Percentiles rank a stretch among this genome's conserved stretches.
Evolutionary conservation across 2,329 filamentous ascomycete genomes (phyloP).

Genomic region (Cordyceps militaris): DNA sequence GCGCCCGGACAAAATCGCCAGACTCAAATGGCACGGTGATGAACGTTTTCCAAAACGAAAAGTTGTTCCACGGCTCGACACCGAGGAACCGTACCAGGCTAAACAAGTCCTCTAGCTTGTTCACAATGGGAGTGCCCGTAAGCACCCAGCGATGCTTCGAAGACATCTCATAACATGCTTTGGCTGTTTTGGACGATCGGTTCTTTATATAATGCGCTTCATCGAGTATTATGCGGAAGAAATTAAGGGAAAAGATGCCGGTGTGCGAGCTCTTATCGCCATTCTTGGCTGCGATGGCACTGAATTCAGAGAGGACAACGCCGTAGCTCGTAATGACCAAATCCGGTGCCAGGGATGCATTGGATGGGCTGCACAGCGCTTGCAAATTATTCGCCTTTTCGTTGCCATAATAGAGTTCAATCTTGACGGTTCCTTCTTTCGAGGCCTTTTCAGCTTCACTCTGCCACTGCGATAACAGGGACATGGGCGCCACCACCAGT

Average conservation of each 20-base stretch:
- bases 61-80: conserved; percentile 97
- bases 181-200: conserved; percentile 83
- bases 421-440: conserved; percentile 71
- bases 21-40: conserved; percentile 97
- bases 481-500: conserved; percentile 94
- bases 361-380: conserved; percentile 67
- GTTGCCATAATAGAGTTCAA: conserved; percentile 83
- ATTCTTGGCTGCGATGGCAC: conserved; percentile 57
- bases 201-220: conserved; percentile 94
- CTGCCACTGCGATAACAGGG: conserved; percentile 92
- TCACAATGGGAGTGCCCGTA: conserved; percentile 95
- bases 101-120: conserved; percentile 89
- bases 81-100: conserved; percentile 85
- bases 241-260: conserved; percentile 85
- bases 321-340: conserved; percentile 95
- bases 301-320: conserved; percentile 80
- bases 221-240: conserved; percentile 91
- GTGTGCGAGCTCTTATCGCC: conserved; percentile 58
- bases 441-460: conserved; percentile 92
- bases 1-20: conserved; percentile 83
- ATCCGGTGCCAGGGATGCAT: conserved; percentile 71
- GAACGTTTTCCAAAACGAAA: conserved; percentile 98
- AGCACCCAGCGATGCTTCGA: conserved; percentile 86
- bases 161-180: conserved; percentile 84
- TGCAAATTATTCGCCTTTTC: conserved; percentile 78